Conservation (phyloP, 176 grass and related monocot species). For the Eleusine indica region DNA sequence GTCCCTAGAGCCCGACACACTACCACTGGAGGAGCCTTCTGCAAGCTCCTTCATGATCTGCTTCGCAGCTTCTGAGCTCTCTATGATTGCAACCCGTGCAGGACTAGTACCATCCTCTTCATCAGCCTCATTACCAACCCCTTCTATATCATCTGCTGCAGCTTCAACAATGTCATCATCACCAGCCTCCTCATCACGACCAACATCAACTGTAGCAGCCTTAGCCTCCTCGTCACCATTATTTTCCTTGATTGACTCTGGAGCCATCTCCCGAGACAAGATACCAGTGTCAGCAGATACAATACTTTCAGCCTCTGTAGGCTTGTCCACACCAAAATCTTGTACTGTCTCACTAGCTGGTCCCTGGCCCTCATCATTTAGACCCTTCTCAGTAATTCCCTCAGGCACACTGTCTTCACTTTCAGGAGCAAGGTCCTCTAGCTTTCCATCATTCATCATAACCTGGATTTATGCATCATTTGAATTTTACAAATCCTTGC, state of each 20-base stretch:
- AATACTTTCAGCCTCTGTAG: constrained; percentile 18
- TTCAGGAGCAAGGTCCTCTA: neutral
- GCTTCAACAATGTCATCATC: constrained; percentile 34
- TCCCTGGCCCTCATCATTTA: constrained; percentile 21
- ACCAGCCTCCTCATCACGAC: constrained; percentile 24
- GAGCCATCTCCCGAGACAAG: constrained; percentile 31
- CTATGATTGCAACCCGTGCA: constrained; percentile 62
- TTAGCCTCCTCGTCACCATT: constrained; percentile 24
- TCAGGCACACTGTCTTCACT: neutral
- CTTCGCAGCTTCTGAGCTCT: constrained; percentile 52
- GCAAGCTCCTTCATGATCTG: constrained; percentile 67
- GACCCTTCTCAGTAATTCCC: constrained; percentile 5
- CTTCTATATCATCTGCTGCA: constrained; percentile 32
- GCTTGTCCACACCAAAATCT: constrained; percentile 27
- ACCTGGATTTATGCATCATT: neutral
- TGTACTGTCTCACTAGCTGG: constrained; percentile 11
- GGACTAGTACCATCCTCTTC: constrained; percentile 60
- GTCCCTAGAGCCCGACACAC: constrained; percentile 57
- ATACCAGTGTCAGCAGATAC: constrained; percentile 3
- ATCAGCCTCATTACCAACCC: constrained; percentile 48
- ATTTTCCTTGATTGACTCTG: constrained; percentile 11
- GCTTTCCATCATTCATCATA: constrained; percentile 7
- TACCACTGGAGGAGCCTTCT: constrained; percentile 54
- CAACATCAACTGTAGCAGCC: constrained; percentile 14
- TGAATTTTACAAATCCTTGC: neutral